Evolutionary conservation across 176 grass and related monocot genomes (phyloP), one percentile per base, ranked within the genome.

Genomic region (Elaeis guineensis): DNA sequence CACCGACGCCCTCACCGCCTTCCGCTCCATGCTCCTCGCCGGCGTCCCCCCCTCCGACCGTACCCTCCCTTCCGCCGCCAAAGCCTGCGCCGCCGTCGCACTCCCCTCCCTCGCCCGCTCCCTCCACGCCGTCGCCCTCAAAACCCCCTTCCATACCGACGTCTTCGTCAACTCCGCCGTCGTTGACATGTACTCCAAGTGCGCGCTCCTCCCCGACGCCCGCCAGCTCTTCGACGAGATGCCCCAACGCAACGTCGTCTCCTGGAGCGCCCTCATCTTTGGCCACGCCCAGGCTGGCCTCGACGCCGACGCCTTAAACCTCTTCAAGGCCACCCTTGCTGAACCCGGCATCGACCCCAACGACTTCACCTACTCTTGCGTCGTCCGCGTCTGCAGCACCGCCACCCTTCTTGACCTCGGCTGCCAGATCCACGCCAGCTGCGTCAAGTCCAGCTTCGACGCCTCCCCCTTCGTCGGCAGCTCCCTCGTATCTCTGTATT

Each of bases 221-320:
- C 81, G 59, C 16, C 62, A 59, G 30, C 9, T 89, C 64, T 98
- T 98, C 48, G 81, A 86, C 1, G 77, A 80, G 67, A 92, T 98
- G 93, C 87, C 87, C 0, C 29, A 83, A 28, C 57, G 84, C 21
- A 98, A 98, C 58, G 84, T 98, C n/a, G 93, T 98, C 32, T 98
- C 93, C 17, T 98, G 87, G 93, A 92, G 81, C 1, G 76, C 87
- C 3, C 73, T 98, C 9, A 92, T 97, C 6, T 79, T 66, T 23
- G 87, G 87, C 12, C 85, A 85, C 19, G 65, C 84, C 16, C 84
- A 91, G 22, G 65, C 77, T 3, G 78, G 76, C 55, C 66, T 92
- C 61, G 65, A 85, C 25, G 30, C 63, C 22, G 64, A 62, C 1
- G 84, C 84, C 0, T 49, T 92, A 16, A 17, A 4, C 20, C 52